phyloP scores from a whole-genome alignment of 495 filamentous ascomycete species.

The Penicillium antarcticum region DNA sequence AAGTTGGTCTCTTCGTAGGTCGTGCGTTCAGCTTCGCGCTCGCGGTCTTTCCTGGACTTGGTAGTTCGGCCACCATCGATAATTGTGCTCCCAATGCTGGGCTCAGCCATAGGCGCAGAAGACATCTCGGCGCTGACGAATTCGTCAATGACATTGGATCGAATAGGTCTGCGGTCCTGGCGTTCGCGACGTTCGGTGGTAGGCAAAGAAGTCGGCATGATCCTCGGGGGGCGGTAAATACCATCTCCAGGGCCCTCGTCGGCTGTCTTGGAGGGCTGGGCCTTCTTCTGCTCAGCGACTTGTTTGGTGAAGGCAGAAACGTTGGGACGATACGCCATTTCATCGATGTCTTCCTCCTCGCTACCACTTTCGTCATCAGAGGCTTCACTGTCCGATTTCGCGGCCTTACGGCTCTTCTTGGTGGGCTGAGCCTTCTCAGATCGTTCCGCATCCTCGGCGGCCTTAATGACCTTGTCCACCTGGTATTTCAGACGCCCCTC shows the following conservation, averaged over 20 bases:
- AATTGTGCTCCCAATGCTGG: slow-evolving; percentile 82
- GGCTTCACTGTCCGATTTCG: slow-evolving; percentile 20
- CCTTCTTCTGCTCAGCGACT: slow-evolving; percentile 25
- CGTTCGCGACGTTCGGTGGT: slow-evolving; percentile 59
- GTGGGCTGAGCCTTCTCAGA: slow-evolving; percentile 23
- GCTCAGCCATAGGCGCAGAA: slow-evolving; percentile 68
- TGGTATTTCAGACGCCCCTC: slow-evolving; percentile 83
- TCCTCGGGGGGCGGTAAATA: slow-evolving; percentile 81
- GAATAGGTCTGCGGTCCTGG: slow-evolving; percentile 42
- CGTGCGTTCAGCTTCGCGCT: slow-evolving; percentile 65
- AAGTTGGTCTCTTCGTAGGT: slow-evolving; percentile 88
- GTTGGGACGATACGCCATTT: slow-evolving; percentile 67
- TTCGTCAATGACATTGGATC: slow-evolving; percentile 79
- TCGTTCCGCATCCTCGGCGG: slow-evolving; percentile 71
- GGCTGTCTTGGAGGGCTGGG: slow-evolving; percentile 18
- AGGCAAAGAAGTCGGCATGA: slow-evolving; percentile 67
- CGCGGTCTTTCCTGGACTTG: slow-evolving; percentile 66
- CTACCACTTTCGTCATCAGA: slow-evolving; percentile 24
- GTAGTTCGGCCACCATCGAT: slow-evolving; percentile 64
- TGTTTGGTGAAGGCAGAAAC: slow-evolving; percentile 54
- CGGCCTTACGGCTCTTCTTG: slow-evolving; percentile 23
- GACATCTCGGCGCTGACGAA: slow-evolving; percentile 81
- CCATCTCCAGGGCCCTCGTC: slow-evolving; percentile 42
- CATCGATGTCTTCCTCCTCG: slow-evolving; percentile 49
- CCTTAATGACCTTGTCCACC: slow-evolving; percentile 84